A percentile compares a stretch with the other conserved stretches of the same genome.
Conservation (phyloP, 2,329 filamentous ascomycete species). For the Fusarium chaquense region DNA sequence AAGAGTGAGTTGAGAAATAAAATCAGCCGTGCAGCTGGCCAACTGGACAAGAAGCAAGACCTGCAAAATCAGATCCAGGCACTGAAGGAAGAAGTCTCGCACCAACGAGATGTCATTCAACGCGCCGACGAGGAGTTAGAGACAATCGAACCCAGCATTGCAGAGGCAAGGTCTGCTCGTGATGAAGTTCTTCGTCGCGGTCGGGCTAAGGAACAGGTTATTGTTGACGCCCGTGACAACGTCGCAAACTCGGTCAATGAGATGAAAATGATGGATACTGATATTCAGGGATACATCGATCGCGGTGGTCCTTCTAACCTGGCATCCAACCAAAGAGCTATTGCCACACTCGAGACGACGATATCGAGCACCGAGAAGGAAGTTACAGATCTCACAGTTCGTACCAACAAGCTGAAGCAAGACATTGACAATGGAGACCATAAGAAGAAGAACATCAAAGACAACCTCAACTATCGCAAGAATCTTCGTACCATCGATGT, state of each 20-base stretch:
- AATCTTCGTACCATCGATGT: constrained; percentile 75
- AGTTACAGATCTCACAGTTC: constrained; percentile 72
- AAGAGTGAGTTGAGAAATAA: constrained; percentile 80
- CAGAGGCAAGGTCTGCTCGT: constrained; percentile 78
- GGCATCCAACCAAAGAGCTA: constrained; percentile 74
- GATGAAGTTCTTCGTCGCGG: constrained; percentile 81
- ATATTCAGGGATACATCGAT: constrained; percentile 84
- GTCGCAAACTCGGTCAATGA: constrained; percentile 81
- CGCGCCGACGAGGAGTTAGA: constrained; percentile 79
- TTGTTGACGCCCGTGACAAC: constrained; percentile 77
- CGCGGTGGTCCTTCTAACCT: constrained; percentile 80
- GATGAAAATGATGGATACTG: constrained; percentile 78
- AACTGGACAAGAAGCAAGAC: constrained; percentile 83
- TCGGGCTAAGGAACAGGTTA: constrained; percentile 76
- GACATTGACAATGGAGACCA: constrained; percentile 83
- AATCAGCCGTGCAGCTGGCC: constrained; percentile 75
- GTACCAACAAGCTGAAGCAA: constrained; percentile 81
- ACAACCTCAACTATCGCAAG: constrained; percentile 89
- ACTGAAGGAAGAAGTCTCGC: constrained; percentile 73
- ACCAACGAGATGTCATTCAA: constrained; percentile 77
- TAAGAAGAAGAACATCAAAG: constrained; percentile 86
- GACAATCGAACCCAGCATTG: constrained; percentile 78
- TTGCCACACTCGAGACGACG: constrained; percentile 74
- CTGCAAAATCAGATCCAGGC: constrained; percentile 79
- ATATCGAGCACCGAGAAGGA: constrained; percentile 76